phyloP scores from a whole-genome alignment of 805 yeast species.

The Ogataea saltuana region DNA sequence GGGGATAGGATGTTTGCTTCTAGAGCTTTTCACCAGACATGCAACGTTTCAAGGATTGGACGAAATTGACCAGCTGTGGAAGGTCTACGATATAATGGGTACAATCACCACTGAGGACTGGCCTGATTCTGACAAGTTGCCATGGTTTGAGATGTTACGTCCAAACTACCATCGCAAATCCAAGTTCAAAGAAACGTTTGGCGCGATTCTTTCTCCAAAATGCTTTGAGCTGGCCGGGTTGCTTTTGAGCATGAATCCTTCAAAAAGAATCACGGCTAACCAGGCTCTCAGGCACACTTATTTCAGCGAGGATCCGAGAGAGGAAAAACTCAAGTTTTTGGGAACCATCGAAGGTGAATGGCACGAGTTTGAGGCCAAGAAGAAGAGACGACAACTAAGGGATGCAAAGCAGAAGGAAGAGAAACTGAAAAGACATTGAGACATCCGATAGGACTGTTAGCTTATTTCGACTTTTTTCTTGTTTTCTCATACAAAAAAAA shows the following conservation, averaged over 20 bases:
- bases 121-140: constrained; percentile 77
- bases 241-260: constrained; percentile 70
- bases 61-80: constrained; percentile 79
- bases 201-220: constrained; percentile 44
- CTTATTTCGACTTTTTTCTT: not conserved
- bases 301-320: constrained; percentile 67
- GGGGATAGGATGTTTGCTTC: constrained; percentile 92
- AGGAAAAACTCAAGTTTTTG: constrained; percentile 58
- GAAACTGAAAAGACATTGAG: constrained; percentile 6
- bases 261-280: constrained; percentile 61
- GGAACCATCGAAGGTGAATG: constrained; percentile 76
- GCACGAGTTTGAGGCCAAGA: constrained; percentile 96
- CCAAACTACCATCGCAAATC: constrained; percentile 47
- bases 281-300: constrained; percentile 71
- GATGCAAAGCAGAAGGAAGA: constrained; percentile 26
- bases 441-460: not conserved
- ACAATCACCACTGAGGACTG: constrained; percentile 72
- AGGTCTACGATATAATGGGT: constrained; percentile 83
- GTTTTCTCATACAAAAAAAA: not conserved
- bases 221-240: constrained; percentile 66
- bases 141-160: constrained; percentile 88
- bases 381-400: constrained; percentile 50
- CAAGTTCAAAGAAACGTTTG: constrained; percentile 45
- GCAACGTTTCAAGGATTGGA: constrained; percentile 89
- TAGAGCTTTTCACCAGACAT: constrained; percentile 72